Evolutionary conservation across 1,139 yeast genomes (phyloP).

Genomic region (Debaryomyces subglobosus): DNA sequence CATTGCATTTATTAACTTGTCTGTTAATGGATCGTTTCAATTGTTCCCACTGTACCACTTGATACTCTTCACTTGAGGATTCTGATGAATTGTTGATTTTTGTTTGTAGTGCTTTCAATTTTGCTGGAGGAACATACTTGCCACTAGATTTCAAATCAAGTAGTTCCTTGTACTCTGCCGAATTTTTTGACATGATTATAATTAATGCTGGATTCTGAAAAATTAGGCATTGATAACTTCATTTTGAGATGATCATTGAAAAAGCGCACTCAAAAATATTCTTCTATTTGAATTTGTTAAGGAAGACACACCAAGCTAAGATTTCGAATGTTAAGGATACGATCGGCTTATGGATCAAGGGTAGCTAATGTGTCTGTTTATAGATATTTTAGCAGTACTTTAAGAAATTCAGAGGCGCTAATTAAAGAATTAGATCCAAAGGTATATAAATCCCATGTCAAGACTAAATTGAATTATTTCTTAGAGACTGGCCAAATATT

Average conservation of each 20-base stretch:
- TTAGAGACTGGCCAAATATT: slow-evolving; percentile 32
- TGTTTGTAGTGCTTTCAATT: slow-evolving; percentile 37
- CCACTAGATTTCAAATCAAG: slow-evolving; percentile 47
- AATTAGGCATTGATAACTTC: not conserved
- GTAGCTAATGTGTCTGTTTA: not conserved
- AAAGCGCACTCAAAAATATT: slow-evolving; percentile 1
- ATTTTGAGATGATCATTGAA: slow-evolving; percentile 7
- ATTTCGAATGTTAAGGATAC: slow-evolving; percentile 3
- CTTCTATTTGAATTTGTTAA: not conserved
- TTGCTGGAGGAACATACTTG: slow-evolving; percentile 56
- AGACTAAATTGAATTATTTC: slow-evolving; percentile 31
- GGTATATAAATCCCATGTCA: slow-evolving; percentile 16
- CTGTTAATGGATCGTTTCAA: slow-evolving; percentile 52
- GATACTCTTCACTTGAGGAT: slow-evolving; percentile 24
- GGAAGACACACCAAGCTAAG: not conserved
- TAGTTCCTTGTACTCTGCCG: slow-evolving; percentile 38
- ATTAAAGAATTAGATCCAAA: not conserved
- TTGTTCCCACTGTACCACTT: slow-evolving; percentile 57
- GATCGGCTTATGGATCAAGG: not conserved
- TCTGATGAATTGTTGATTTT: not conserved
- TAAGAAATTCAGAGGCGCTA: not conserved
- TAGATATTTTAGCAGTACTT: not conserved
- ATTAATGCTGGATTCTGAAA: not conserved
- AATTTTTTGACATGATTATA: slow-evolving; percentile 1
- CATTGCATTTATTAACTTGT: slow-evolving; percentile 48